These are phyloP conservation scores for Corynascus novoguineensis DNA, from an alignment of 495 filamentous ascomycete species.

Conservation along the genomic window DNA sequence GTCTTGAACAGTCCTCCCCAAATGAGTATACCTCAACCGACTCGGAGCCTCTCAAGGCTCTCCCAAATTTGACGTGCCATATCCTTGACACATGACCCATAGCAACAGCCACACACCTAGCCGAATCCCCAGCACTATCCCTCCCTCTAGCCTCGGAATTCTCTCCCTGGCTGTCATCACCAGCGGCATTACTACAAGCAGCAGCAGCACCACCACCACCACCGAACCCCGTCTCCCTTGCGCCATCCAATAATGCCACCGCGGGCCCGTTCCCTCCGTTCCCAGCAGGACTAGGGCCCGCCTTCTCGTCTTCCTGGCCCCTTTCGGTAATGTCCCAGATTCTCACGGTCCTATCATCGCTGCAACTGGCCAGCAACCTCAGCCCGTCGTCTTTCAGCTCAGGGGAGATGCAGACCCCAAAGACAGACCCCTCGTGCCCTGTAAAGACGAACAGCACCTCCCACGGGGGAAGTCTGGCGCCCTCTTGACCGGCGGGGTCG, in stretches of 20 bases:
- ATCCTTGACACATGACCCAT: slow-evolving; percentile 89
- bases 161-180: too few relatives aligned
- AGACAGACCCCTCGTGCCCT: slow-evolving; percentile 92
- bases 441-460: slow-evolving; percentile 66
- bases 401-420: slow-evolving; percentile 74
- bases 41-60: background rate
- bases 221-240: slow-evolving; percentile 49
- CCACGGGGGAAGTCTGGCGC: background rate
- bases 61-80: slow-evolving; percentile 69
- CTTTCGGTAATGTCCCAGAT: slow-evolving; percentile 71
- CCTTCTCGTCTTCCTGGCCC: too few relatives aligned
- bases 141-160: slow-evolving; percentile 25
- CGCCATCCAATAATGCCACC: slow-evolving; percentile 20
- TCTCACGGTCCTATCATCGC: slow-evolving; percentile 86
- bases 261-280: background rate
- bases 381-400: slow-evolving; percentile 39
- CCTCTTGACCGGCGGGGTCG: background rate
- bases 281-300: background rate
- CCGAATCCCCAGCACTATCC: slow-evolving; percentile 16
- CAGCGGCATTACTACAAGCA: too few relatives aligned
- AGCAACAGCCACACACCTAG: slow-evolving; percentile 52
- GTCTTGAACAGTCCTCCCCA: slow-evolving; percentile 71
- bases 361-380: slow-evolving; percentile 79
- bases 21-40: slow-evolving; percentile 57
- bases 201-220: background rate